Base-by-base conservation (phyloP, 2,329 filamentous ascomycete genomes). In the Colletotrichum sidae region DNA sequence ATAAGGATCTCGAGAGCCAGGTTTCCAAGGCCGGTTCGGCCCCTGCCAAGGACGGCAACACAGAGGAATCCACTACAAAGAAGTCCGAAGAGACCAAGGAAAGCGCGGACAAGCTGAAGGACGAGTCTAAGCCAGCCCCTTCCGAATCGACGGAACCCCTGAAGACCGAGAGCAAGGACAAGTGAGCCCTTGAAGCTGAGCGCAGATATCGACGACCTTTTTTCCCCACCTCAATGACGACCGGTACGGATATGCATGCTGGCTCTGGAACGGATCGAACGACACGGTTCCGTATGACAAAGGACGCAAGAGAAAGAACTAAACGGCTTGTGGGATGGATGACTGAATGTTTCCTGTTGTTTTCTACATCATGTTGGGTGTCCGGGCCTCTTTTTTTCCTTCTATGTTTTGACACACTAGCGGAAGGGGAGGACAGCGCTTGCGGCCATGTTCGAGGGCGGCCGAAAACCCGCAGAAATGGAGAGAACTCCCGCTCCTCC, bases 1-100 rank as follows among this genome's bases (percentile, higher is more conserved):
- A 96, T 75, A 92, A 93, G 77, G 94, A 97, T 75, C 85, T 94
- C 69, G 90, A 88, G 70, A 94, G 91, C 77, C 93, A 97, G 81
- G 92, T 96, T 67, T 87, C 88, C 75, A 94, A 92, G 81, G 12
- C 56, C 8, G 64, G 62, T 34, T 65, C 67, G 15, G 55, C 59
- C 47, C 39, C 67, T n/a, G 59, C 45, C 59, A 65, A 59, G 67
- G 64, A 68, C 38, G 37, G 42, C 46, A 50, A 65, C 7, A 38
- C 60, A 69, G 54, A 67, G 67, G 49, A 76, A 70, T 71, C 74
- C 72, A 57, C 67, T 70, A 44, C 49, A 69, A 72, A 49, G 69
- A 72, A 71, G 59, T 67, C 62, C 42, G 67, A 63, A 44, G 61
- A 68, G 47, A 56, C 55, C 45, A 64, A 69, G 55, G n/a, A 59